Evolutionary conservation across 495 filamentous ascomycete genomes (phyloP), one percentile per base, ranked within the genome.

Genomic region (Rusavskia elegans): DNA sequence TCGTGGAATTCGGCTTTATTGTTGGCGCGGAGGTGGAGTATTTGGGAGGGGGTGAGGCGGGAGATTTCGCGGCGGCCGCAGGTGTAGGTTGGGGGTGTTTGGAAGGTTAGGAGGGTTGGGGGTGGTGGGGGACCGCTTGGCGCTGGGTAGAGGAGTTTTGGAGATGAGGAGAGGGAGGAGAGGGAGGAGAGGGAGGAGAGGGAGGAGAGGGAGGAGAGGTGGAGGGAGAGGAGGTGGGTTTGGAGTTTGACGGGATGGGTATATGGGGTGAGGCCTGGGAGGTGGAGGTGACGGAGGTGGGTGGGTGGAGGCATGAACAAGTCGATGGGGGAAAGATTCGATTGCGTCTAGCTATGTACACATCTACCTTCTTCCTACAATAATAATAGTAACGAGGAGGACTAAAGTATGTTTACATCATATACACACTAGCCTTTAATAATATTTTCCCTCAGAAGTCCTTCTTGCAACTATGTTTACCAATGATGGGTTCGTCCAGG

Each of bases 81-180:
- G 29, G 92, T 97, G 68, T 89, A 98, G 52, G 89, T 85, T 8
- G 88, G 86, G 55, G 79, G 67, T 39, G 89, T 87, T 51, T 84
- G 79, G 70, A 92, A 89, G 55, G 87, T 89, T 51, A 97, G 71
- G 52, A 96, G 69, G 41, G 79, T 81, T 27, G 92, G 78, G 8
- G 74, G 66, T 14, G 78, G 75, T 5, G 68, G 65, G 50, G 63
- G 56, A 53, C 56, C 10, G 9, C 9, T 35, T 25, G 57, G 57
- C 21, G n/a, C n/a, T n/a, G n/a, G n/a, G n/a, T n/a, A n/a, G 25
- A 27, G 57, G 32, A 35, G 50, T 16, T 25, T 27, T 59, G 50
- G n/a, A 45, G 61, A 58, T 50, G 57, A 55, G 55, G 49, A 45
- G 53, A 62, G 49, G 56, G 57, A 59, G 61, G 56, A 32, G 48